Conservation (phyloP, 345 rosid genomes). For the Cardamine occulta region DNA sequence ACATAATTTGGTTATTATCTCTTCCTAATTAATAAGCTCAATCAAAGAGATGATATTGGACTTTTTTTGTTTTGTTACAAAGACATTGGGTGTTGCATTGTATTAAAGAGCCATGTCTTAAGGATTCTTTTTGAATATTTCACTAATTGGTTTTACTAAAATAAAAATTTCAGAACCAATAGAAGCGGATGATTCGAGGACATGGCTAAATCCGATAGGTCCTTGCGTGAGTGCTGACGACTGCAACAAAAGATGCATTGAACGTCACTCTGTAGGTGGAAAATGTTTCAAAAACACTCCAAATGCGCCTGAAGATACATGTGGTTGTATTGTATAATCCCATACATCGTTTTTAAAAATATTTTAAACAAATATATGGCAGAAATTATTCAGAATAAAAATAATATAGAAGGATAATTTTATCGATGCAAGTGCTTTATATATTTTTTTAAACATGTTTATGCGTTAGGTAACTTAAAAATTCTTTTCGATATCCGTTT, state of each 20-base stretch:
- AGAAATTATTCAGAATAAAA: not conserved
- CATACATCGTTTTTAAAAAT: not conserved
- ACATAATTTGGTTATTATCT: not conserved
- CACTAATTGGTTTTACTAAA: not conserved
- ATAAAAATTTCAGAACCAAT: slow-evolving; percentile 9
- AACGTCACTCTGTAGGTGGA: not conserved
- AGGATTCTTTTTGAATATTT: not conserved
- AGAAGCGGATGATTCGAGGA: not conserved
- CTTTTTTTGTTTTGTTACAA: not conserved
- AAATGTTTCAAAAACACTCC: not conserved
- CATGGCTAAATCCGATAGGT: not conserved
- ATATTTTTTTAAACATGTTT: too few species aligned
- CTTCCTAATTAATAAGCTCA: not conserved
- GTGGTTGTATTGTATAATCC: not conserved
- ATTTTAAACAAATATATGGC: not conserved
- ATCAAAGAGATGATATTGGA: not conserved
- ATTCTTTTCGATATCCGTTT: too few species aligned
- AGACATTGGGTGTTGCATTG: not conserved
- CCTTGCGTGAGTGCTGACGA: not conserved
- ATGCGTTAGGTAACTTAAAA: too few species aligned
- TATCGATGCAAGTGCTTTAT: not conserved
- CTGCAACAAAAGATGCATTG: not conserved
- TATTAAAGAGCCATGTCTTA: not conserved
- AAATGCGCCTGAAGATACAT: not conserved
- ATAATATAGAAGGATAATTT: not conserved